Conservation (phyloP, 2,329 filamentous ascomycete species). For the Aspergillus sp. region DNA sequence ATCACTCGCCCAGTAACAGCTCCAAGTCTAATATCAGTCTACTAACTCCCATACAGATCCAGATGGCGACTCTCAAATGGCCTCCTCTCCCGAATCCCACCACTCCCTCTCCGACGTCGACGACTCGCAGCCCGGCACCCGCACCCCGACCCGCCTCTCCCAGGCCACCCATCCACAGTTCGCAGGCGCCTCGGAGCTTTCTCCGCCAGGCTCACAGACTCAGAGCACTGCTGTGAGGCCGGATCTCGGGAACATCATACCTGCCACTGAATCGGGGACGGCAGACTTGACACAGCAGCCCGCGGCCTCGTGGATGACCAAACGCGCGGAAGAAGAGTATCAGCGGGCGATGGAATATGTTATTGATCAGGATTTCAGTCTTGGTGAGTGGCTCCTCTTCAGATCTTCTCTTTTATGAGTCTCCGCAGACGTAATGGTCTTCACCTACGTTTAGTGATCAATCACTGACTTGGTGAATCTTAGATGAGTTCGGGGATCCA, state of each 20-base stretch:
- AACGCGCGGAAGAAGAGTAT: conserved; percentile 62
- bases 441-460: not conserved
- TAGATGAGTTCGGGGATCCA: conserved; percentile 52
- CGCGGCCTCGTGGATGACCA: conserved; percentile 59
- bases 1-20: conserved; percentile 16
- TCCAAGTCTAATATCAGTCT: not conserved
- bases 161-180: conserved; percentile 28
- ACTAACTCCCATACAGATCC: conserved; percentile 41
- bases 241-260: not conserved
- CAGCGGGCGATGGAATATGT: conserved; percentile 55
- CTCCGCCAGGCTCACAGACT: conserved; percentile 59
- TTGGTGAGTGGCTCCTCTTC: conserved; percentile 40
- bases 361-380: conserved; percentile 57
- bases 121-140: conserved; percentile 42
- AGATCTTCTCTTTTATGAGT: not conserved
- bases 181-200: conserved; percentile 51
- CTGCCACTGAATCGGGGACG: not conserved
- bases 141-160: conserved; percentile 45
- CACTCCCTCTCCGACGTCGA: conserved; percentile 41
- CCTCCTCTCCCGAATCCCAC: conserved; percentile 50
- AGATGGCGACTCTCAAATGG: conserved; percentile 63
- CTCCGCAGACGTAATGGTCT: not conserved
- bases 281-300: conserved; percentile 33
- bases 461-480: not conserved
- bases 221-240: conserved; percentile 6